phyloP scores from a whole-genome alignment of 108 stramenopile species.

The Pseudonitzschia multiseries region DNA sequence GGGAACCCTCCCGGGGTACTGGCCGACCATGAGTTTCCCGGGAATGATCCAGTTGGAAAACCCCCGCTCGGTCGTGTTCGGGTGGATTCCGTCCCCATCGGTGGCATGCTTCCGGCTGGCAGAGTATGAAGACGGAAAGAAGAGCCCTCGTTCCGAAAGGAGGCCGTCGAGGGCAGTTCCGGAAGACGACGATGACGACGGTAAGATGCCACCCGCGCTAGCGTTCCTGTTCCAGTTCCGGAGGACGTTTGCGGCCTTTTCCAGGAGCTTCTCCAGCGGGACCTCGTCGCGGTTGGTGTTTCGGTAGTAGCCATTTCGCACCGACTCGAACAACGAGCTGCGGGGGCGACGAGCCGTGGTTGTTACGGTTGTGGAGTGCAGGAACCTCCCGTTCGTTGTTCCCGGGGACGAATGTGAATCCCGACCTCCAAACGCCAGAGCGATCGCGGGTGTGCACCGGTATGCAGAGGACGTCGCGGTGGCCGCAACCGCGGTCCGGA shows the following conservation, averaged over 20 bases:
- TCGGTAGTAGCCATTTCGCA: background rate
- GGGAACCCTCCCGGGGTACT: constrained; percentile 66
- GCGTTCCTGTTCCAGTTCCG: background rate
- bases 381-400: background rate
- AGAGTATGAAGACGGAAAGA: background rate
- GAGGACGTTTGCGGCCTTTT: background rate
- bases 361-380: background rate
- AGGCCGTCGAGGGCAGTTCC: background rate
- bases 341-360: background rate
- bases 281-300: constrained; percentile 10
- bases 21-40: constrained; percentile 64
- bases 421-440: background rate
- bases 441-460: too few relatives aligned
- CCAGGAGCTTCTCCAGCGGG: constrained; percentile 1
- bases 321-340: constrained; percentile 10
- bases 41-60: constrained; percentile 76
- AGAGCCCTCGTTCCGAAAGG: background rate
- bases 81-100: background rate
- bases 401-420: background rate
- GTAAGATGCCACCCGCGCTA: background rate
- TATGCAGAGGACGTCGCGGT: background rate
- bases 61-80: constrained; percentile 32
- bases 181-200: too few relatives aligned
- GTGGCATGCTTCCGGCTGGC: background rate
- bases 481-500: background rate